These are phyloP conservation scores for Anisodus acutangulus DNA, from an alignment of 257 asterid species.

Conservation along the genomic window DNA sequence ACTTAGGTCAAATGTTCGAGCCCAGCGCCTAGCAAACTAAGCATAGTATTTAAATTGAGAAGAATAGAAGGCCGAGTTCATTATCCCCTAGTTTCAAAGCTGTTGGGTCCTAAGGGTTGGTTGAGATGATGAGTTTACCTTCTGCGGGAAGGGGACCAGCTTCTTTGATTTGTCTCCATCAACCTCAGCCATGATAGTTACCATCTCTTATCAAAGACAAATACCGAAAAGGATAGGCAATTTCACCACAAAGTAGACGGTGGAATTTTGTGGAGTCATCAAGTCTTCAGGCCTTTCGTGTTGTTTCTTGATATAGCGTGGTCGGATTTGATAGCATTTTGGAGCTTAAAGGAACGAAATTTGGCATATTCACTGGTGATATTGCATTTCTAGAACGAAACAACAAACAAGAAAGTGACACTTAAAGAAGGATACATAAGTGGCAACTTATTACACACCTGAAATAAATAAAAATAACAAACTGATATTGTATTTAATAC, in stretches of 20 bases:
- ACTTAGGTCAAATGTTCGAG: too few species aligned
- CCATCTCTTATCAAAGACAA: constrained; percentile 24
- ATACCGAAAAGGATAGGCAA: not conserved
- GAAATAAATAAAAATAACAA: constrained; percentile 48
- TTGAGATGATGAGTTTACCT: not conserved
- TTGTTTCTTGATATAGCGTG: not conserved
- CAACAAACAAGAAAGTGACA: constrained; percentile 61
- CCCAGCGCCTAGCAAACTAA: too few species aligned
- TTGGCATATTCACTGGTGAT: not conserved
- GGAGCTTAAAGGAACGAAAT: not conserved
- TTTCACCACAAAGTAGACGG: not conserved
- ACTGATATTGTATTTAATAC: not conserved
- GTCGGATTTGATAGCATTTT: not conserved
- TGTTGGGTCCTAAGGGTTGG: too few species aligned
- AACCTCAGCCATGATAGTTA: constrained; percentile 36
- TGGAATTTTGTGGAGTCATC: not conserved
- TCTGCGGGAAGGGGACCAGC: constrained; percentile 23
- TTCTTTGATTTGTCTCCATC: constrained; percentile 49
- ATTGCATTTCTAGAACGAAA: not conserved
- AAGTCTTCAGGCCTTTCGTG: not conserved
- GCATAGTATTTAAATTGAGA: too few species aligned
- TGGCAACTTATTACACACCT: constrained; percentile 56
- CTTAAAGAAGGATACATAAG: constrained; percentile 37
- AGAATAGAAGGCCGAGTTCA: too few species aligned
- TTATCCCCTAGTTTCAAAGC: too few species aligned